These are phyloP conservation scores for Pseudogymnoascus sp. DNA, from an alignment of 2,329 filamentous ascomycete species.

Conservation along the genomic window DNA sequence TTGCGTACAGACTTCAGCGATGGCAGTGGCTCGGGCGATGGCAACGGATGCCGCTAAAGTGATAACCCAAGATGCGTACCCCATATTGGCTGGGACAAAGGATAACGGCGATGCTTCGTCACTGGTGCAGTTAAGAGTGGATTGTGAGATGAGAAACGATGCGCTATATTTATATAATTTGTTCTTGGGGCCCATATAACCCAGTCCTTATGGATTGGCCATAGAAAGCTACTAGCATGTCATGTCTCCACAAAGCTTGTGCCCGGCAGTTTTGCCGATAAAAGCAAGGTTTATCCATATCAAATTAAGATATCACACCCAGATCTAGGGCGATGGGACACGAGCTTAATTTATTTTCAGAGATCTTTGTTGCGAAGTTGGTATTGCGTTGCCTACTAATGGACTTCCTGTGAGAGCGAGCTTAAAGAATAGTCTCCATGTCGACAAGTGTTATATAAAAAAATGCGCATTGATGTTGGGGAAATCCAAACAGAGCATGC, in stretches of 20 bases:
- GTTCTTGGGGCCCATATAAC: neutral
- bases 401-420: neutral
- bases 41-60: neutral
- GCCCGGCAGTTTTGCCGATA: neutral
- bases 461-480: neutral
- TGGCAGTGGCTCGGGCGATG: conserved; percentile 1
- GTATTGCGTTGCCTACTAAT: neutral
- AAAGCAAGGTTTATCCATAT: neutral
- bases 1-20: conserved; percentile 7
- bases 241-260: conserved; percentile 1
- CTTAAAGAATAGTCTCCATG: neutral
- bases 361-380: neutral
- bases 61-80: neutral
- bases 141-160: neutral
- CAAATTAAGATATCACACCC: neutral
- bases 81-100: conserved; percentile 4
- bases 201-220: neutral
- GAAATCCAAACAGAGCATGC: neutral
- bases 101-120: neutral
- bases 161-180: neutral
- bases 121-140: neutral
- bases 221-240: neutral
- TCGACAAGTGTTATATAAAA: neutral
- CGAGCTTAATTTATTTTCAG: neutral
- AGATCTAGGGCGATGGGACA: neutral